Evolutionary conservation across 345 rosid genomes (phyloP).

Genomic region (Anastatica hierochuntica): DNA sequence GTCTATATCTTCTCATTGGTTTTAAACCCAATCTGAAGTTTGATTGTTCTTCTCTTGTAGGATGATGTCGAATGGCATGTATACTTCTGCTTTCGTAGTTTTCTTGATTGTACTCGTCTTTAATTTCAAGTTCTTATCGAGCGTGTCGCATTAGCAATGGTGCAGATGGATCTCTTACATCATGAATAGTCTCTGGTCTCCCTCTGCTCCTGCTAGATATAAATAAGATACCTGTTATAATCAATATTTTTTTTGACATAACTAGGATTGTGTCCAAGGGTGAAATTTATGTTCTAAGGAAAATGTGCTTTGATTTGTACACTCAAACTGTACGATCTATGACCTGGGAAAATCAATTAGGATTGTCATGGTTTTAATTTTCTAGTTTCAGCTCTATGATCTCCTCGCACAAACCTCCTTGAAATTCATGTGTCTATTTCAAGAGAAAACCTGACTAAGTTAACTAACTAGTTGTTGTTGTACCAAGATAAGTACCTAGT

Average conservation of each 20-base stretch:
- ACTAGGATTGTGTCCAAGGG: neutral
- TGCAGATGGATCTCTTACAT: constrained; percentile 66
- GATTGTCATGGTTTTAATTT: neutral
- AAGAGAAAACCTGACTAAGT: neutral
- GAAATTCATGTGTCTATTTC: neutral
- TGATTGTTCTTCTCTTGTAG: constrained; percentile 25
- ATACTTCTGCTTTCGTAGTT: constrained; percentile 48
- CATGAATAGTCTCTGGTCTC: constrained; percentile 37
- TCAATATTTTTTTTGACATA: neutral
- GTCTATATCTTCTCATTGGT: neutral
- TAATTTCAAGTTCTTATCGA: constrained; percentile 72
- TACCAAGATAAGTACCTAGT: no score
- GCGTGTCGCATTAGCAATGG: constrained; percentile 83
- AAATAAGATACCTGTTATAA: neutral
- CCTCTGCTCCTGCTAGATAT: neutral
- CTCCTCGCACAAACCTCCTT: neutral
- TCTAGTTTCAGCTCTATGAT: neutral
- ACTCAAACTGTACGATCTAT: neutral
- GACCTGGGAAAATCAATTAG: neutral
- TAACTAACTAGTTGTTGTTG: no score
- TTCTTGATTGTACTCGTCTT: neutral
- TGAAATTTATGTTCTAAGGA: neutral
- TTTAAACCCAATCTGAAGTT: neutral
- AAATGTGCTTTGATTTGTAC: neutral
- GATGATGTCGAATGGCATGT: constrained; percentile 83